Percentiles rank a stretch among this genome's conserved stretches.
Conservation (phyloP, 306 rosid species). For the Alnus rubra region DNA sequence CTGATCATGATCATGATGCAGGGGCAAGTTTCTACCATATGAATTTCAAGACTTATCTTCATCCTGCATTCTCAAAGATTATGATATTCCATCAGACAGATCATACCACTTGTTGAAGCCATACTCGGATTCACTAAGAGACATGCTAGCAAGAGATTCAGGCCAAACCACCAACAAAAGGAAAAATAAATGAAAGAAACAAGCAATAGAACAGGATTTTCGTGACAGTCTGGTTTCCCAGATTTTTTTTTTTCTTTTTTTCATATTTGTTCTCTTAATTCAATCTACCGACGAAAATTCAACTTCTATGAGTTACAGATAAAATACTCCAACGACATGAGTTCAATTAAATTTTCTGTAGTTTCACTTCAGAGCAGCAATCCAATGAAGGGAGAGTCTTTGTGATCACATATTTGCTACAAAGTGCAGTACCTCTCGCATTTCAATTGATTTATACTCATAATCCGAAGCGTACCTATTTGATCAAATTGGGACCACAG, state of each 20-base stretch:
- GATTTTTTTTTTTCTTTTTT: not conserved
- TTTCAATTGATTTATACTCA: not conserved
- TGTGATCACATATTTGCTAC: not conserved
- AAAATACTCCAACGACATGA: not conserved
- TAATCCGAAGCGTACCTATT: slow-evolving; percentile 21
- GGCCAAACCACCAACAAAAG: not conserved
- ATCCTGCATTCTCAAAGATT: not conserved
- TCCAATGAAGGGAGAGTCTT: not conserved
- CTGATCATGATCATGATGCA: not conserved
- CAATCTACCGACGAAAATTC: not conserved
- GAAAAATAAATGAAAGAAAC: too few relatives aligned
- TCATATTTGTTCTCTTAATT: not conserved
- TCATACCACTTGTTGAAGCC: not conserved
- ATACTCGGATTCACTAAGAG: not conserved
- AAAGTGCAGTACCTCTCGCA: not conserved
- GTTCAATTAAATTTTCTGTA: not conserved
- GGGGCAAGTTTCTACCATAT: not conserved
- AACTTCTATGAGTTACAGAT: not conserved
- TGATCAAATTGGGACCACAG: slow-evolving; percentile 59
- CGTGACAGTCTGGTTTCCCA: too few relatives aligned
- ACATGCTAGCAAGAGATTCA: not conserved
- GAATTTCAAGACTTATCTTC: not conserved
- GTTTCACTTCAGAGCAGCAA: not conserved
- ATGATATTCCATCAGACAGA: not conserved
- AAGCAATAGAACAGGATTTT: not conserved